Evolutionary conservation across 108 stramenopile genomes (phyloP).

Genomic region (Cyclotella baltica): DNA sequence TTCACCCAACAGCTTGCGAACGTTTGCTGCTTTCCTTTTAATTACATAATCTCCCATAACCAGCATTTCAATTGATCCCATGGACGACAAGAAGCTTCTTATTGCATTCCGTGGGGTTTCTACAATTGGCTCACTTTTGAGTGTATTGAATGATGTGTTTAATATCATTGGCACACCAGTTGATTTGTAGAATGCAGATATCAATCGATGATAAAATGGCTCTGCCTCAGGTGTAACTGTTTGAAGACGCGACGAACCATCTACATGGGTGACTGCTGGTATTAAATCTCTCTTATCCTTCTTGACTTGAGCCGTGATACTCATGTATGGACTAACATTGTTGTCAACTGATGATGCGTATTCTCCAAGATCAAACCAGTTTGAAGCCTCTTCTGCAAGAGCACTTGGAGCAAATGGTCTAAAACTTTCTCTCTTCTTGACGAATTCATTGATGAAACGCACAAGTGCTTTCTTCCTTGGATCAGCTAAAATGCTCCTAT

Average conservation of each 20-base stretch:
- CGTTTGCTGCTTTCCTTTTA: constrained; percentile 70
- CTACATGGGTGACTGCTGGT: constrained; percentile 96
- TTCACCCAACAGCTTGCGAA: constrained; percentile 74
- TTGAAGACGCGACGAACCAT: constrained; percentile 94
- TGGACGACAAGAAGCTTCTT: constrained; percentile 82
- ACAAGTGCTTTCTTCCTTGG: constrained; percentile 86
- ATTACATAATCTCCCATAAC: constrained; percentile 89
- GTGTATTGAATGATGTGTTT: constrained; percentile 95
- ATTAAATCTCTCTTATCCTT: constrained; percentile 65
- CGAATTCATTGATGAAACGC: constrained; percentile 86
- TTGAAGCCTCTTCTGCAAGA: constrained; percentile 83
- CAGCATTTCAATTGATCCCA: constrained; percentile 87
- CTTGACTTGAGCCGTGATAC: constrained; percentile 84
- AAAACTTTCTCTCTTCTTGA: constrained; percentile 93
- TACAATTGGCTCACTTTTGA: constrained; percentile 93
- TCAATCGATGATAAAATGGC: constrained; percentile 86
- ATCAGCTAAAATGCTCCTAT: constrained; percentile 93
- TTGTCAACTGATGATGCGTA: constrained; percentile 18
- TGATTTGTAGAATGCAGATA: constrained; percentile 76
- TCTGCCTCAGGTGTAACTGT: constrained; percentile 86
- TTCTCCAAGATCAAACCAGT: constrained; percentile 84
- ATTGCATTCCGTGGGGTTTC: constrained; percentile 90
- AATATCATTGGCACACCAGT: constrained; percentile 97
- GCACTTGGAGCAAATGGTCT: constrained; percentile 96
- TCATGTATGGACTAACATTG: constrained; percentile 89